A percentile compares a stretch with the other conserved stretches of the same genome.
Evolutionary conservation across 2,329 filamentous ascomycete genomes (phyloP).

Genomic region (Colletotrichum agaves): DNA sequence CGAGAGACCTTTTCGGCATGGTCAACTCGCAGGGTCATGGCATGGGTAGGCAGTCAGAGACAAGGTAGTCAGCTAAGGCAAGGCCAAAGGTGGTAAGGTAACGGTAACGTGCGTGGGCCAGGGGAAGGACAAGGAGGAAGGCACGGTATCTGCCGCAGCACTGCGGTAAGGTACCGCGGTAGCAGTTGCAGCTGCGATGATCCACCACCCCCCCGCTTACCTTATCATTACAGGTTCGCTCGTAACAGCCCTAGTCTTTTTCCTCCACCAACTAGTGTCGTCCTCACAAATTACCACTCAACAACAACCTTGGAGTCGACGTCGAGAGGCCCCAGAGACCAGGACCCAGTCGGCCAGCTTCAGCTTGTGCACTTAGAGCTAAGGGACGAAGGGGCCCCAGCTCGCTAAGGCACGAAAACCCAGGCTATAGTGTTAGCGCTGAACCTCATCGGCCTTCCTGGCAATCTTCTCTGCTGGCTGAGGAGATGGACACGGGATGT

Average conservation of each 20-base stretch:
- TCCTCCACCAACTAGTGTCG: neutral
- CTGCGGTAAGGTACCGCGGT: constrained; percentile 33
- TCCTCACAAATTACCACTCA: neutral
- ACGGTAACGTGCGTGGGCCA: constrained; percentile 7
- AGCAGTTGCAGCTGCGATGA: constrained; percentile 12
- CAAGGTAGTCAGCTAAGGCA: neutral
- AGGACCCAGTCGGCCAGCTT: constrained; percentile 2
- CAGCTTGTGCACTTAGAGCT: neutral
- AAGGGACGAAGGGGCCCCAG: too few relatives aligned
- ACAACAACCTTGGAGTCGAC: neutral
- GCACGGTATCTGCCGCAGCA: constrained; percentile 31
- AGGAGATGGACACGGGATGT: neutral
- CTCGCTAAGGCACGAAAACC: neutral
- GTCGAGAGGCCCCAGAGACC: neutral
- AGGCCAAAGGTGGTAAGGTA: neutral
- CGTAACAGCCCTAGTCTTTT: constrained; percentile 4
- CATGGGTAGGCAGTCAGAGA: constrained; percentile 10
- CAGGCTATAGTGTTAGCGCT: neutral
- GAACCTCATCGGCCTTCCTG: neutral
- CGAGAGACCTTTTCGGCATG: neutral
- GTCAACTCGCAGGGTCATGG: neutral
- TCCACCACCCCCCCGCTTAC: constrained; percentile 32
- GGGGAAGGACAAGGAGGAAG: constrained; percentile 15
- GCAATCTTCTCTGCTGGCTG: constrained; percentile 2
- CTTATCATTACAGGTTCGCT: constrained; percentile 35